A percentile compares a stretch with the other conserved stretches of the same genome.
These are phyloP conservation scores for Hirsutella thompsonii DNA, from an alignment of 2,329 filamentous ascomycete genomes.

Conservation along the genomic window DNA sequence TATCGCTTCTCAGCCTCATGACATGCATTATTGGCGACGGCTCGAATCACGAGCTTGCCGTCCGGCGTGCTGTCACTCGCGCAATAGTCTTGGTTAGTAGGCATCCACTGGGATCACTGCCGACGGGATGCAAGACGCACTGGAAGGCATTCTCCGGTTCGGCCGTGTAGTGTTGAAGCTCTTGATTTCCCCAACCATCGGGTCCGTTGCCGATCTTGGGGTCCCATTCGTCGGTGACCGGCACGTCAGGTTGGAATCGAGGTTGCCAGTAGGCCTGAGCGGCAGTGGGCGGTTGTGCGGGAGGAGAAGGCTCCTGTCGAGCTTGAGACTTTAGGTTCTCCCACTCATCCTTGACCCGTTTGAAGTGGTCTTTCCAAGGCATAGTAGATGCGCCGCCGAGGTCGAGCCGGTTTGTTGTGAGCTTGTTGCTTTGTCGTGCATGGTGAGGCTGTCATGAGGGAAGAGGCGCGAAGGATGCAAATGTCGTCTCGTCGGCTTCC, in stretches of 20 bases:
- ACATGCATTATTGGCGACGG: conserved; percentile 23
- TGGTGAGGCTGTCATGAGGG: not conserved
- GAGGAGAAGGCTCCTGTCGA: not conserved
- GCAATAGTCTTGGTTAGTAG: not conserved
- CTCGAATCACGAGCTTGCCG: conserved; percentile 38
- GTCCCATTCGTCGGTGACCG: conserved; percentile 37
- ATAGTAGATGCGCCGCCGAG: conserved; percentile 8
- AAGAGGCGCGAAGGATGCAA: not conserved
- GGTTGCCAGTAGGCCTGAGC: conserved; percentile 36
- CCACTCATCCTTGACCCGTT: conserved; percentile 24
- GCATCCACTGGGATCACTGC: no score
- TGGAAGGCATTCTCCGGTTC: conserved; percentile 38
- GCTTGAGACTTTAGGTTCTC: conserved; percentile 17
- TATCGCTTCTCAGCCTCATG: conserved; percentile 27
- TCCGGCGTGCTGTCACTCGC: conserved; percentile 24
- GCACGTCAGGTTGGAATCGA: conserved; percentile 29
- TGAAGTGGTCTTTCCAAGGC: conserved; percentile 24
- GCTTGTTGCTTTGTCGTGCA: not conserved
- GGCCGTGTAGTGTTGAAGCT: conserved; percentile 43
- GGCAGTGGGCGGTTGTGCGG: conserved; percentile 5
- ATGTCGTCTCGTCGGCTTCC: no score
- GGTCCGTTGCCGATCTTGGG: conserved; percentile 40
- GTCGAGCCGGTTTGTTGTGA: not conserved
- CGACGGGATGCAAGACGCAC: conserved; percentile 10
- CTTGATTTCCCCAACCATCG: conserved; percentile 51